Base-by-base conservation (phyloP, 768 basidiomycete genomes). In the Mycena epipterygia region DNA sequence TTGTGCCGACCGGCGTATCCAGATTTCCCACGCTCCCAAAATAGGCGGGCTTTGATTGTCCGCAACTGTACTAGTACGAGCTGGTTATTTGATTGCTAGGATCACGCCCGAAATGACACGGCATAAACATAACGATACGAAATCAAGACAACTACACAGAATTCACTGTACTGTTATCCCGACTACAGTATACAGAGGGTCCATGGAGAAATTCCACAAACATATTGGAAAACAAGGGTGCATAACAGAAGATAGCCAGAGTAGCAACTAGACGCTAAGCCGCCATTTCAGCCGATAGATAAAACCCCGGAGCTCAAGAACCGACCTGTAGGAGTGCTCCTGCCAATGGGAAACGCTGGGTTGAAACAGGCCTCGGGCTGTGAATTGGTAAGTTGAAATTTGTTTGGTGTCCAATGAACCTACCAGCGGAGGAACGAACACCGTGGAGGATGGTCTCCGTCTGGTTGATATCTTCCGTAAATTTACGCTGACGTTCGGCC, bases 401-500 rank as follows among this genome's bases (percentile, higher is more conserved):
- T 27, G 7, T 27, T 17, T 3, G 29, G 19, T 21, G 1, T 30
- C 9, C 2, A 44, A 49, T 32, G 39, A 44, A 37, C 61, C 4
- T 52, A 63, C 61, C 27, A n/a, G n/a, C n/a, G 16, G 33, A 27
- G 6, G 29, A 55, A 29, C 16, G 21, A 27, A 27, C 14, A 46
- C 52, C 25, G 33, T n/a, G 16, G 21, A 58, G 64, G 8, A 57
- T 14, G 27, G 21, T 49, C 33, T 57, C 19, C 11, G 56, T 58
- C 6, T 46, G 29, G 33, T 56, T 46, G 41, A 65, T 65, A 29
- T 57, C 64, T 3, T 67, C 33, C 1, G 56, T 59, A 23, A 27
- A 52, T 53, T 33, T 48, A 12, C 57, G 65, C 27, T 67, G 57
- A 35, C 29, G 65, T 48, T 67, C 65, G 3, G 56, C 42, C 42